These are phyloP conservation scores for Ensete glaucum DNA, from an alignment of 176 grass and related monocot species.

Conservation along the genomic window DNA sequence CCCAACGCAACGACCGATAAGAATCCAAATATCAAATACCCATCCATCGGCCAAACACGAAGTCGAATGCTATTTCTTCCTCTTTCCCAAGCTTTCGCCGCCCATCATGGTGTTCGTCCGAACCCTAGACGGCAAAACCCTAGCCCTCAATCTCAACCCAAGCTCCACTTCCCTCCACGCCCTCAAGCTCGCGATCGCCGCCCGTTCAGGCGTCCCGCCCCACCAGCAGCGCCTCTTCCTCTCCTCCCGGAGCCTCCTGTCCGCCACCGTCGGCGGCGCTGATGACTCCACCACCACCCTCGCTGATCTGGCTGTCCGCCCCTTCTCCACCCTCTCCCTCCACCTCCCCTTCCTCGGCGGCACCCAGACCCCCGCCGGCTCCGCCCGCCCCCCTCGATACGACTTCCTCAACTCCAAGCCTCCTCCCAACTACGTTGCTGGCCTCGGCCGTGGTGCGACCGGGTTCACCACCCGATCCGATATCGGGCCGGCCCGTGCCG, in stretches of 20 bases:
- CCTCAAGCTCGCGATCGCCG: conserved; percentile 25
- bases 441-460: conserved; percentile 88
- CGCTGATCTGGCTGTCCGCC: conserved; percentile 15
- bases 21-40: too few relatives aligned
- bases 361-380: conserved; percentile 36
- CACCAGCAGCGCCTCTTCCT: conserved; percentile 31
- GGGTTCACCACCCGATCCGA: conserved; percentile 89
- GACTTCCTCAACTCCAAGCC: conserved; percentile 90
- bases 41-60: too few relatives aligned
- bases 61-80: too few relatives aligned
- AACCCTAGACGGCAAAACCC: conserved; percentile 37
- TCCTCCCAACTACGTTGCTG: conserved; percentile 72
- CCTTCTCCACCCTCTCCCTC: conserved; percentile 21
- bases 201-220: conserved; percentile 12
- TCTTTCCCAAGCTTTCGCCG: neutral
- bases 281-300: conserved; percentile 15
- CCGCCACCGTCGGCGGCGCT: conserved; percentile 4
- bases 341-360: conserved; percentile 32
- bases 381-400: conserved; percentile 41
- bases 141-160: conserved; percentile 27
- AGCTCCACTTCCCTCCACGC: conserved; percentile 24
- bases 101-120: conserved; percentile 33
- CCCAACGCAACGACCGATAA: too few relatives aligned
- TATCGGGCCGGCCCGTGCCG: conserved; percentile 83
- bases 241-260: conserved; percentile 32